Percentiles rank a stretch among this genome's conserved stretches.
Conservation (phyloP, 2,329 filamentous ascomycete species). For the Hypoxylon sp. region DNA sequence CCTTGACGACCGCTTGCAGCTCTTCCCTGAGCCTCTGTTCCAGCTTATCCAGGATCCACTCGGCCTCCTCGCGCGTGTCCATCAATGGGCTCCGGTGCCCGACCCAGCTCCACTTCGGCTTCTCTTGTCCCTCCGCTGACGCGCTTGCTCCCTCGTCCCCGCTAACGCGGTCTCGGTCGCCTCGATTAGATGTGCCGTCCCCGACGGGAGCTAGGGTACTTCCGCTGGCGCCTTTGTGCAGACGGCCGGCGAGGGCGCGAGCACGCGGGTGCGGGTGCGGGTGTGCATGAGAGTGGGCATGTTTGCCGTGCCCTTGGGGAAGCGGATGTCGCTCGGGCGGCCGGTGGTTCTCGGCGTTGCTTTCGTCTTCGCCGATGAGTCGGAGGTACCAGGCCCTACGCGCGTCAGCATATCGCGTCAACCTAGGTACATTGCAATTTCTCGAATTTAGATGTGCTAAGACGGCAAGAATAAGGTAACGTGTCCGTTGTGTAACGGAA, state of each 20-base stretch:
- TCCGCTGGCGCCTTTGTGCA: not conserved
- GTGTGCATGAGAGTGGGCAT: not conserved
- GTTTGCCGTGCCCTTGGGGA: not conserved
- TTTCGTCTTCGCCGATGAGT: slow-evolving; percentile 77
- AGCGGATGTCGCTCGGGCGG: slow-evolving; percentile 46
- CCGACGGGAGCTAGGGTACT: not conserved
- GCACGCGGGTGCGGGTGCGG: not conserved
- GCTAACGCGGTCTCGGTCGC: not conserved
- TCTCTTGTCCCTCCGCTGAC: slow-evolving; percentile 16
- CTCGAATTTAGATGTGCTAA: not conserved
- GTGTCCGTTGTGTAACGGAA: not conserved
- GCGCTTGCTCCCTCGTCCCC: not conserved
- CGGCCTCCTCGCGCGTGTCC: slow-evolving; percentile 74
- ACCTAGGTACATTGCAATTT: not conserved
- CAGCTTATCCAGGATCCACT: slow-evolving; percentile 79
- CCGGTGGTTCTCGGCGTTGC: slow-evolving; percentile 63
- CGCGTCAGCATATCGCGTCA: slow-evolving; percentile 6
- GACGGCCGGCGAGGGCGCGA: not conserved
- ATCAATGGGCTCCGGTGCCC: slow-evolving; percentile 77
- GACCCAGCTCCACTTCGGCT: slow-evolving; percentile 77
- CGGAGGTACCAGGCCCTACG: slow-evolving; percentile 81
- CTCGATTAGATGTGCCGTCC: slow-evolving; percentile 34
- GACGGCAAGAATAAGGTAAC: not conserved
- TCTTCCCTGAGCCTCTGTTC: slow-evolving; percentile 67
- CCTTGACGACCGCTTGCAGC: slow-evolving; percentile 52